A percentile compares a stretch with the other conserved stretches of the same genome.
Conservation (phyloP, 1,284 basidiomycete species). For the Ustilago shanxiensis region DNA sequence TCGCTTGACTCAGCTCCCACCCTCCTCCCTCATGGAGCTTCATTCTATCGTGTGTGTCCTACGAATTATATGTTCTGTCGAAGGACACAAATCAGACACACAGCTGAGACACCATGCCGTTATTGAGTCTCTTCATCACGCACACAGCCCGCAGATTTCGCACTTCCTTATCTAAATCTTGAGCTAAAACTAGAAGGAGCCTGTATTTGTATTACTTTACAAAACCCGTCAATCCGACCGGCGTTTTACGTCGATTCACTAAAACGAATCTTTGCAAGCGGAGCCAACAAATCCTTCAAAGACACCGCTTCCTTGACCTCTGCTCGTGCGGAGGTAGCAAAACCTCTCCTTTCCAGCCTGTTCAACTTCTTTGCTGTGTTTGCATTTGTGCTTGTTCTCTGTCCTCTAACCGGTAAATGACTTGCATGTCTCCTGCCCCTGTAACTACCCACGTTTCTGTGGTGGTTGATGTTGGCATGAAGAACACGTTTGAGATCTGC, state of each 20-base stretch:
- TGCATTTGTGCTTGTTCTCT: slow-evolving; percentile 87
- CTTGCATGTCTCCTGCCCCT: slow-evolving; percentile 87
- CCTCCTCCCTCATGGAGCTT: too few species aligned
- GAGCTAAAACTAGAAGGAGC: too few species aligned
- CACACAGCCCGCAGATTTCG: too few species aligned
- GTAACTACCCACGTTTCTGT: slow-evolving; percentile 89
- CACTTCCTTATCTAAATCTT: too few species aligned
- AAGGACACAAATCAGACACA: too few species aligned
- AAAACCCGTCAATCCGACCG: neutral
- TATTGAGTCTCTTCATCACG: too few species aligned
- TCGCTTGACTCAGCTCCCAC: too few species aligned
- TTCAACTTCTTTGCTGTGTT: slow-evolving; percentile 88
- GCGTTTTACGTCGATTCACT: neutral
- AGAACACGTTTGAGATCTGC: slow-evolving; percentile 82
- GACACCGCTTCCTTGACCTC: neutral
- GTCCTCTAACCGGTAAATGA: slow-evolving; percentile 88
- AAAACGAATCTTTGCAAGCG: slow-evolving; percentile 43
- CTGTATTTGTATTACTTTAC: too few species aligned
- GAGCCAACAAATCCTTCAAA: slow-evolving; percentile 35
- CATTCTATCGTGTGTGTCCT: too few species aligned
- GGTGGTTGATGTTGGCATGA: slow-evolving; percentile 88
- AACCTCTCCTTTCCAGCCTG: slow-evolving; percentile 74
- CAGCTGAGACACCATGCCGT: too few species aligned
- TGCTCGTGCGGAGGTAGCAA: slow-evolving; percentile 1
- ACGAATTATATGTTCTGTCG: too few species aligned